Percentiles rank a stretch among this genome's conserved stretches.
Conservation (phyloP, 2,329 filamentous ascomycete genomes). For the Fusarium haematococcum region DNA sequence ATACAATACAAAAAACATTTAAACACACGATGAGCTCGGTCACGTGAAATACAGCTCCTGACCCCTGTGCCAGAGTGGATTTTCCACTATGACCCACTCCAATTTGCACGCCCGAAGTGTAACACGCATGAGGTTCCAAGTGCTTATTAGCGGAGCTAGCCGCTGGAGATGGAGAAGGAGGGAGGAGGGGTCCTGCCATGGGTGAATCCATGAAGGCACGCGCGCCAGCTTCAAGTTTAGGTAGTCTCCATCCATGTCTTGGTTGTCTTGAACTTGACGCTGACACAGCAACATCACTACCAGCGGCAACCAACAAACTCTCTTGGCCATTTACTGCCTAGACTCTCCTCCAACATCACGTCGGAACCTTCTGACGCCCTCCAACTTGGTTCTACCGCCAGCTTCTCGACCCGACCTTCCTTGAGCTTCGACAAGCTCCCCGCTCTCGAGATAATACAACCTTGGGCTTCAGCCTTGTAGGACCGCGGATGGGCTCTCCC, state of each 20-base stretch:
- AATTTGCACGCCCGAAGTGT: neutral
- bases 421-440: conserved; percentile 12
- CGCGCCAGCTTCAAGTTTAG: neutral
- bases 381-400: conserved; percentile 5
- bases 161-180: conserved; percentile 14
- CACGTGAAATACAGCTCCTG: neutral
- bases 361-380: conserved; percentile 1
- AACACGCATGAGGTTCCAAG: neutral
- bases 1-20: neutral
- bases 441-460: conserved; percentile 21
- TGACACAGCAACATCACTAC: conserved; percentile 34
- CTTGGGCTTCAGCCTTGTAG: conserved; percentile 32
- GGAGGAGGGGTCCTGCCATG: conserved; percentile 31
- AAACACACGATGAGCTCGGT: neutral
- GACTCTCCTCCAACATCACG: neutral
- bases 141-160: conserved; percentile 27
- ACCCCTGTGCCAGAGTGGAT: neutral
- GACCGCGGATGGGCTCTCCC: conserved; percentile 40
- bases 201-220: neutral
- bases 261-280: conserved; percentile 22
- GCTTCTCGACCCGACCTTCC: neutral
- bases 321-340: neutral
- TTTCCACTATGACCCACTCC: neutral
- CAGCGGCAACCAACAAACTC: conserved; percentile 5
- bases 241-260: neutral